Base-by-base conservation (phyloP, 257 asterid species). In the Solanum arcanum region DNA sequence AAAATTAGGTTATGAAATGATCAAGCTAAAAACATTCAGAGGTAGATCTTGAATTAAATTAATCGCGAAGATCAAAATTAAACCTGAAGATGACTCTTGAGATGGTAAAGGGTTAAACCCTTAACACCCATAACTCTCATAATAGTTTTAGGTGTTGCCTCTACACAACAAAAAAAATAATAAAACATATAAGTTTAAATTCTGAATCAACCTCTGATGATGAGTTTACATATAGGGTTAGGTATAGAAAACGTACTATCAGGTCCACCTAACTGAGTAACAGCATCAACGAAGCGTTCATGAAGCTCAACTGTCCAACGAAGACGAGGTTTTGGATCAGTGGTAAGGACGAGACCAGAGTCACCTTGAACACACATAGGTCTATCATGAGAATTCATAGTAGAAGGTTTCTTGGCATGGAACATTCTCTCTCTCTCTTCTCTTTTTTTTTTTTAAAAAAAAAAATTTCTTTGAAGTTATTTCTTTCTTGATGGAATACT, bases 21-120 rank as follows among this genome's bases (percentile, higher is more conserved):
- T 29, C 68, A 80, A 80, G 20, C 0, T 4, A 18, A 47, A 49
- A 6, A 46, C 18, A 59, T 21, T 59, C 42, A 46, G 10, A 80
- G 7, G 11, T 29, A 49, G 62, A 46, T 80, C 69, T 47, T 80
- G 20, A 49, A 21, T 16, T 13, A 33, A 33, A 33, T 33, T 16
- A 3, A 16, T 52, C 60, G 23, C 2, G 59, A 35, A 70, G 41
- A 86, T 46, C 14, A 90, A 64, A 56, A 56, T 56, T 56, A 56
- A 64, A 97, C 99, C 99, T 97, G 99, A 83, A 97, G 99, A 89
- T 97, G 99, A 93, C 99, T 97, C 96, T 97, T 97, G 93, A 97
- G 99, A 94, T 97, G 99, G 92, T 97, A 97, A 47, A 97, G 98
- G 10, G 99, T 97, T 42, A 97, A 95, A 27, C 99, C 99, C 91